Evolutionary conservation across 768 basidiomycete genomes (phyloP), one percentile per base, ranked within the genome.

Genomic region (Boletus reticuloceps): DNA sequence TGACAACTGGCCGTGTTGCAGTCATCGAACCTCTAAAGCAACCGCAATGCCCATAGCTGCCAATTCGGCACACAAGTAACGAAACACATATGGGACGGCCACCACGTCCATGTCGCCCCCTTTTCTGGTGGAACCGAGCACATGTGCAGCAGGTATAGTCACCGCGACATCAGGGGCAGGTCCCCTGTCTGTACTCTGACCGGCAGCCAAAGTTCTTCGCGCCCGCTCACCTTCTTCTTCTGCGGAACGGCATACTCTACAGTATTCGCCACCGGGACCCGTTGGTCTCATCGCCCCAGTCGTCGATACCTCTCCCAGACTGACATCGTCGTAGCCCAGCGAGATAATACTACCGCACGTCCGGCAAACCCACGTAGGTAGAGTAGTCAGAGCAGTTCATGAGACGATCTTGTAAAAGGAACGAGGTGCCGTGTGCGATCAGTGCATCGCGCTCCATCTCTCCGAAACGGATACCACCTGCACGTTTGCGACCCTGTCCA

Each of bases 381-480:
- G 97, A 98, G 73, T 98, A 99, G 74, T 99, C 97, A 27, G 96
- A 98, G 69, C 97, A 99, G 75, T 99, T 99, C 97, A 99, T 98
- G 68, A 99, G 76, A 54, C 97, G 82, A 74, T 99, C 97, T 78
- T 99, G 97, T 22, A 99, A 83, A 39, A 99, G 80, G 86, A 97
- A 99, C 2, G 95, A 94, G 14, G 97, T 97, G 43, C 97, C 97
- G 72, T 99, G 97, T 4, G 97, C 97, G 62, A 99, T 95, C 49
- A 99, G 82, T 12, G 97, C 97, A 69, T 99, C 97, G 50, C 97
- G 90, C 73, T 99, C 97, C 97, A 99, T 99, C 77, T 99, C 97
- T 64, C 97, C 97, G 69, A 99, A 98, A 52, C 97, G 94, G 67
- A 99, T 99, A 66, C 97, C 97, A 64, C 97, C 97, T 42, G 91